A percentile compares a stretch with the other conserved stretches of the same genome.
Evolutionary conservation across 202 grass and related monocot genomes (phyloP).

Genomic region (Musa balbisiana): DNA sequence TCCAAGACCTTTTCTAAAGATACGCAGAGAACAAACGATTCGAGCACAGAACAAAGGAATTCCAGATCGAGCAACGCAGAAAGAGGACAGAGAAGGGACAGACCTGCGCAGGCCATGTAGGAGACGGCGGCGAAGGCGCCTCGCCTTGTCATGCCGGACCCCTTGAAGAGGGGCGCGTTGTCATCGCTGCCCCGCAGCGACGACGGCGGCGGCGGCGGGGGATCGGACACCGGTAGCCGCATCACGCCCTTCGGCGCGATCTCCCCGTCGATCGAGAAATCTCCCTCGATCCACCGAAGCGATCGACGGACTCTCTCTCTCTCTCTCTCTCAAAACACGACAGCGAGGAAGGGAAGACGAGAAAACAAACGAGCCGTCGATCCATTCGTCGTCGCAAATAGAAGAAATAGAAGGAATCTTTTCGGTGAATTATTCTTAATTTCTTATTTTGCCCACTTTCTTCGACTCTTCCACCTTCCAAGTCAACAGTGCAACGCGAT

Average conservation of each 20-base stretch:
- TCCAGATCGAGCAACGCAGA: neutral
- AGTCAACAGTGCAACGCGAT: neutral
- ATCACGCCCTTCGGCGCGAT: neutral
- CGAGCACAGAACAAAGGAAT: neutral
- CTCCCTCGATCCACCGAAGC: neutral
- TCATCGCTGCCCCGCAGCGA: neutral
- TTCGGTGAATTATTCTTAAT: neutral
- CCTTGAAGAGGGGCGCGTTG: neutral
- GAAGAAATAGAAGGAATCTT: neutral
- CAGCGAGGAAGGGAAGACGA: neutral
- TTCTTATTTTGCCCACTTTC: neutral
- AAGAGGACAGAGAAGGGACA: neutral
- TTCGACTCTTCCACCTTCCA: neutral
- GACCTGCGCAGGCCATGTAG: slow-evolving; percentile 21
- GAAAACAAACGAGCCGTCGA: neutral
- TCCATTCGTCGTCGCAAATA: neutral
- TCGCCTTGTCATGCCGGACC: slow-evolving; percentile 15
- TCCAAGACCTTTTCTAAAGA: neutral
- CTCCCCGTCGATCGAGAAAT: neutral
- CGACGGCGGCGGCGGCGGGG: neutral
- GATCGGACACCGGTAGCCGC: slow-evolving; percentile 9
- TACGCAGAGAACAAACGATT: neutral
- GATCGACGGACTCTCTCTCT: no score
- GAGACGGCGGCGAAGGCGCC: slow-evolving; percentile 20
- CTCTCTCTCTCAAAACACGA: neutral